These are phyloP conservation scores for Alternaria arbusti DNA, from an alignment of 2,329 filamentous ascomycete genomes.

Conservation along the genomic window DNA sequence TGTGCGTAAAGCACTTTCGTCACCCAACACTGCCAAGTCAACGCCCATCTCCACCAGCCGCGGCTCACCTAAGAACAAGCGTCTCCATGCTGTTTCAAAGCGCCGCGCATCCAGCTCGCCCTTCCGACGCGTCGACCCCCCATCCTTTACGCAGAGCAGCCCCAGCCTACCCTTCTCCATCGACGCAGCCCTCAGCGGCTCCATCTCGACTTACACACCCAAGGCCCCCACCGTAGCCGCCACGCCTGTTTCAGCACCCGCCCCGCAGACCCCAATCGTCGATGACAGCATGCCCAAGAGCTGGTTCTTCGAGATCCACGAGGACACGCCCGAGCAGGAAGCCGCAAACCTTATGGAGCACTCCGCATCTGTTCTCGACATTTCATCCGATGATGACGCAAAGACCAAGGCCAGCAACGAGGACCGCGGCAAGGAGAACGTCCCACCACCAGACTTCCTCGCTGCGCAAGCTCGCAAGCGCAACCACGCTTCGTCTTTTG, in stretches of 20 bases:
- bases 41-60: constrained; percentile 62
- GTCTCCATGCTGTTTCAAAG: constrained; percentile 70
- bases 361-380: constrained; percentile 83
- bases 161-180: constrained; percentile 75
- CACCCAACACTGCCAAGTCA: constrained; percentile 51
- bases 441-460: constrained; percentile 68
- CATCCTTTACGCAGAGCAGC: constrained; percentile 61
- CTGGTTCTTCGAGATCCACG: constrained; percentile 95
- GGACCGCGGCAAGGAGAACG: constrained; percentile 88
- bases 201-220: constrained; percentile 67
- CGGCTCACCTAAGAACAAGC: constrained; percentile 78
- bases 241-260: constrained; percentile 42
- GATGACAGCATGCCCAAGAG: constrained; percentile 64
- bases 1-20: constrained; percentile 50
- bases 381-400: constrained; percentile 84
- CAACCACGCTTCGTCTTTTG: constrained; percentile 6
- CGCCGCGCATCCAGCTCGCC: constrained; percentile 68
- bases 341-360: constrained; percentile 94
- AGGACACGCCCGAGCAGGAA: constrained; percentile 88
- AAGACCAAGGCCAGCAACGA: constrained; percentile 61
- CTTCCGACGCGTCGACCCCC: constrained; percentile 74
- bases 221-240: constrained; percentile 46
- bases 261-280: constrained; percentile 24
- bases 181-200: constrained; percentile 80
- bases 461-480: constrained; percentile 21